These are phyloP conservation scores for Emergomyces africanus DNA, from an alignment of 2,329 filamentous ascomycete genomes.

Conservation along the genomic window DNA sequence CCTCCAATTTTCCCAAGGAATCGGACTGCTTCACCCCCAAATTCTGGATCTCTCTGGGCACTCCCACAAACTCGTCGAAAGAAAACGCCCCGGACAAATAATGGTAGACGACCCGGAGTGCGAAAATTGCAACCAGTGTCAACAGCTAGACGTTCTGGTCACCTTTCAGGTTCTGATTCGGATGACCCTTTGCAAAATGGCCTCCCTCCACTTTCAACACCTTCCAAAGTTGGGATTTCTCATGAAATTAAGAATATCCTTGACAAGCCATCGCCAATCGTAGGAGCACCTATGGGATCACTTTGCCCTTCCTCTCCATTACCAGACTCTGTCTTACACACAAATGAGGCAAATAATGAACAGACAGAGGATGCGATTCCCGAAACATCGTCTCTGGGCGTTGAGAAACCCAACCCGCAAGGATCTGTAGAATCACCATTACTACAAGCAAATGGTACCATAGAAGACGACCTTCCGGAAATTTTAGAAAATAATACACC, in stretches of 20 bases:
- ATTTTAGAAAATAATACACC: neutral
- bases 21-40: constrained; percentile 22
- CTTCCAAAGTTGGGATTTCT: neutral
- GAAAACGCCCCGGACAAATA: constrained; percentile 12
- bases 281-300: neutral
- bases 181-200: constrained; percentile 30
- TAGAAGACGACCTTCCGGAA: neutral
- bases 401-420: neutral
- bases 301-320: neutral
- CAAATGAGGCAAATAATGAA: neutral
- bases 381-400: neutral
- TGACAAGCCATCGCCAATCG: neutral
- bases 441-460: neutral
- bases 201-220: constrained; percentile 17
- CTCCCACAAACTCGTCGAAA: constrained; percentile 15
- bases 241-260: neutral
- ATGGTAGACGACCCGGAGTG: neutral
- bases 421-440: neutral
- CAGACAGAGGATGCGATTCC: neutral
- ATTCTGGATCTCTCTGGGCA: constrained; percentile 27
- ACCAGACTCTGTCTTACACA: no score
- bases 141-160: constrained; percentile 10
- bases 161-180: constrained; percentile 22
- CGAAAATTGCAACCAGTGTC: constrained; percentile 10
- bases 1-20: constrained; percentile 2